Percentiles rank a stretch among this genome's conserved stretches.
Conservation (phyloP, 2,329 filamentous ascomycete genomes). For the Aureobasidium subglaciale region DNA sequence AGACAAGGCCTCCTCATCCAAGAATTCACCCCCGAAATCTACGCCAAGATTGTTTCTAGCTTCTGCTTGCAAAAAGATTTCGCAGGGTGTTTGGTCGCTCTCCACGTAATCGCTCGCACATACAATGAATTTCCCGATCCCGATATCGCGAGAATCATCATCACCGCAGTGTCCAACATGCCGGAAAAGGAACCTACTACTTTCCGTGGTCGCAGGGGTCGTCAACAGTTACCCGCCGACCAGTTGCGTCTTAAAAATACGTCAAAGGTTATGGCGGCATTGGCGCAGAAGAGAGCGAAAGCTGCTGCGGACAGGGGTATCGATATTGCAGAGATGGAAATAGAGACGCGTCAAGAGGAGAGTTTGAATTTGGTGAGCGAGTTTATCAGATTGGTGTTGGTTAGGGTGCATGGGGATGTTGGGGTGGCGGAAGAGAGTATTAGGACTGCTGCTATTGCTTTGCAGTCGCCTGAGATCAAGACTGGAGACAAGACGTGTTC, state of each 20-base stretch:
- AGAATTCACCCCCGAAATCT: slow-evolving; percentile 11
- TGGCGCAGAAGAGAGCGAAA: slow-evolving; percentile 3
- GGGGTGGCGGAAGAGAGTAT: slow-evolving; percentile 10
- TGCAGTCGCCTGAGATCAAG: neutral
- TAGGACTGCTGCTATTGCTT: slow-evolving; percentile 5
- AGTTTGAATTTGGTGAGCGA: slow-evolving; percentile 15
- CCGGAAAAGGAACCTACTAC: neutral
- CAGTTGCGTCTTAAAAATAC: slow-evolving; percentile 2
- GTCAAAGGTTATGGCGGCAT: slow-evolving; percentile 1
- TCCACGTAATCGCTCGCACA: slow-evolving; percentile 11
- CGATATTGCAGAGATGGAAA: neutral
- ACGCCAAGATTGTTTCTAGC: slow-evolving; percentile 16
- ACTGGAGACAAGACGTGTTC: slow-evolving; percentile 14
- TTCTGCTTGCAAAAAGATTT: slow-evolving; percentile 18
- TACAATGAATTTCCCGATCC: slow-evolving; percentile 14
- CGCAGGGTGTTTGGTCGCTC: slow-evolving; percentile 14
- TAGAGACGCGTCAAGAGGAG: neutral
- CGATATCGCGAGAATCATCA: slow-evolving; percentile 11
- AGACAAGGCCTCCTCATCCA: neutral
- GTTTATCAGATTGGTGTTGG: slow-evolving; percentile 15
- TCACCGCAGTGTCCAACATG: slow-evolving; percentile 14
- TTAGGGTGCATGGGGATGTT: neutral
- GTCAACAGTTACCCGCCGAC: slow-evolving; percentile 13
- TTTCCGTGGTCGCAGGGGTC: slow-evolving; percentile 8
- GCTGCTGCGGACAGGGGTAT: slow-evolving; percentile 3